These are phyloP conservation scores for Vigna reflexopilosa DNA, from an alignment of 306 rosid genomes.

Conservation along the genomic window DNA sequence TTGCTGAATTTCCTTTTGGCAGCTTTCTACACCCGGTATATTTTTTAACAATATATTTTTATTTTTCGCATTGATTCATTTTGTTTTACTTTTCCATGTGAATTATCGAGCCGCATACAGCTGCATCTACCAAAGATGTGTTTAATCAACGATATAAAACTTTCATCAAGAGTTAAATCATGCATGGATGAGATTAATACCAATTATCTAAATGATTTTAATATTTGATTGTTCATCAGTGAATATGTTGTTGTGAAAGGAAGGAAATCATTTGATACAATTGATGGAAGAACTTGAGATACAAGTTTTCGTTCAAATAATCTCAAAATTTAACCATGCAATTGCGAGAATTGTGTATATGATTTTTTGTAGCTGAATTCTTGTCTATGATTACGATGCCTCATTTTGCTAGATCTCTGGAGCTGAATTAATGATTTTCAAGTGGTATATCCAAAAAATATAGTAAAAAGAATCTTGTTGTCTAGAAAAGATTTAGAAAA, in stretches of 20 bases:
- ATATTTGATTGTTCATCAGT: constrained; percentile 8
- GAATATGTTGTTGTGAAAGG: constrained; percentile 29
- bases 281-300: not conserved
- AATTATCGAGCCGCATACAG: constrained; percentile 22
- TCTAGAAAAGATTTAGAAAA: constrained; percentile 31
- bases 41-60: constrained; percentile 36
- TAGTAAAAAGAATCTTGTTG: not conserved
- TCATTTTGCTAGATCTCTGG: constrained; percentile 28
- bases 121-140: constrained; percentile 20
- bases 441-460: constrained; percentile 25
- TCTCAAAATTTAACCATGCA: constrained; percentile 21
- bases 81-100: constrained; percentile 16
- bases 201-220: constrained; percentile 5
- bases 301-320: constrained; percentile 34
- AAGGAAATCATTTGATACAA: constrained; percentile 24
- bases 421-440: constrained; percentile 11
- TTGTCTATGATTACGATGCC: not conserved
- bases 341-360: not conserved
- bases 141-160: constrained; percentile 27
- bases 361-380: constrained; percentile 20
- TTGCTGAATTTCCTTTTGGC: constrained; percentile 94
- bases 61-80: constrained; percentile 43
- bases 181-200: constrained; percentile 28
- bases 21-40: constrained; percentile 86
- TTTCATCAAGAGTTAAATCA: not conserved